Base-by-base conservation (phyloP, 2,329 filamentous ascomycete genomes). In the Leptographium lundbergii region DNA sequence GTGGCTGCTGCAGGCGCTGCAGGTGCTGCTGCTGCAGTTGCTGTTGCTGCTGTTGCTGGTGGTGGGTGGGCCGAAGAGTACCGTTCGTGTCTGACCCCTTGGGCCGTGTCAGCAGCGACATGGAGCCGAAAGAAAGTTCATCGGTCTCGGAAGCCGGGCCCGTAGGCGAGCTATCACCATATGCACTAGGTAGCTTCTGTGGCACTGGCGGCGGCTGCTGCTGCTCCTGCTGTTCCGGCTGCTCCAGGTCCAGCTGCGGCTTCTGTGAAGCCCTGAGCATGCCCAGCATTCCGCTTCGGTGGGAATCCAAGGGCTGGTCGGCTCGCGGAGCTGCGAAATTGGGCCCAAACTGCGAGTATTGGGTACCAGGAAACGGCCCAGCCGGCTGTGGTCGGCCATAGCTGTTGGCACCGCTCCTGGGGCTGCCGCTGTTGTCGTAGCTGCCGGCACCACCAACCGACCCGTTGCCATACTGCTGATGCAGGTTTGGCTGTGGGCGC, bases 261-360 rank as follows among this genome's bases (percentile, higher is more conserved):
- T 68, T 64, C 19, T 67, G 64, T 3, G 63, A 60, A 62, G 75
- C 75, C 61, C 79, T 81, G 68, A 84, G 81, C 71, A 65, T 65
- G 50, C 57, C 62, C 1, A 66, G 50, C 1, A 66, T 56, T 13
- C 63, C 60, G 25, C 32, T 63, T 25, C 60, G 58, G 39, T 65
- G 64, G 57, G 60, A 58, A 27, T 60, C 61, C 29, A 39, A 61
- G 29, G 58, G 60, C 54, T 36, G 60, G 5, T 42, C 29, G 0
- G 51, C 17, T 10, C 10, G 27, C 14, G 47, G 58, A 6, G 25
- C 45, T 3, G 25, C 48, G 9, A 14, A 17, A 6, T 32, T 42
- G 14, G 27, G 27, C 11, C 47, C 47, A 45, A 45, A 45, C 42
- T 19, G 42, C 4, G 42, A 4, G 42, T 2, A 45, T 6, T 45